Evolutionary conservation across 371 early-diverging fungal genomes (phyloP).

Genomic region (Apophysomyces variabilis): DNA sequence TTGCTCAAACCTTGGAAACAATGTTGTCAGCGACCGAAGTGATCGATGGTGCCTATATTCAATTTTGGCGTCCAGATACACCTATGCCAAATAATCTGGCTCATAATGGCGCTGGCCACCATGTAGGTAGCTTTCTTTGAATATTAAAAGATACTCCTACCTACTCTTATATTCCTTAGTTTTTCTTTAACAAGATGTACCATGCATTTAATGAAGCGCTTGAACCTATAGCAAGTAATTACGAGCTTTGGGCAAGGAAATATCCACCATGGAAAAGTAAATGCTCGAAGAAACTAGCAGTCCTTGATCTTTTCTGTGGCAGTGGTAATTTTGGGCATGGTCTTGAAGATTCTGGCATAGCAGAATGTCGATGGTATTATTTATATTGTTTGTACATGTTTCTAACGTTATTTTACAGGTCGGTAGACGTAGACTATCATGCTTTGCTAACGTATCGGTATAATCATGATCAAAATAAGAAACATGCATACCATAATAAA

Average conservation of each 20-base stretch:
- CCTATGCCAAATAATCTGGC: slow-evolving; percentile 16
- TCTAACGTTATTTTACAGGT: slow-evolving; percentile 19
- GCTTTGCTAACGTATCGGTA: slow-evolving; percentile 23
- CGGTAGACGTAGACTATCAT: slow-evolving; percentile 23
- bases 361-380: slow-evolving; percentile 27
- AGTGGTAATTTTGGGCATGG: slow-evolving; percentile 32
- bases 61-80: slow-evolving; percentile 3
- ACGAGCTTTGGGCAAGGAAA: slow-evolving; percentile 4
- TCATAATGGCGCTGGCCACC: slow-evolving; percentile 29
- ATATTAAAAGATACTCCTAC: not conserved
- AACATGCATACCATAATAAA: slow-evolving; percentile 16
- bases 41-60: slow-evolving; percentile 13
- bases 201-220: not conserved
- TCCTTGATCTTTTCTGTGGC: slow-evolving; percentile 35
- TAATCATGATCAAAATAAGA: slow-evolving; percentile 8
- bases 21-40: not conserved
- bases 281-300: slow-evolving; percentile 12
- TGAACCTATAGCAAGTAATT: slow-evolving; percentile 10
- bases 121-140: slow-evolving; percentile 14
- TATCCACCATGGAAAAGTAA: slow-evolving; percentile 16
- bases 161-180: not conserved
- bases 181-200: slow-evolving; percentile 12
- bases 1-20: slow-evolving; percentile 15
- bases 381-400: not conserved
- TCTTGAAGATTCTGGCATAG: slow-evolving; percentile 27